Evolutionary conservation across 495 filamentous ascomycete genomes (phyloP), one percentile per base, ranked within the genome.

Genomic region (Penicillium antarcticum): DNA sequence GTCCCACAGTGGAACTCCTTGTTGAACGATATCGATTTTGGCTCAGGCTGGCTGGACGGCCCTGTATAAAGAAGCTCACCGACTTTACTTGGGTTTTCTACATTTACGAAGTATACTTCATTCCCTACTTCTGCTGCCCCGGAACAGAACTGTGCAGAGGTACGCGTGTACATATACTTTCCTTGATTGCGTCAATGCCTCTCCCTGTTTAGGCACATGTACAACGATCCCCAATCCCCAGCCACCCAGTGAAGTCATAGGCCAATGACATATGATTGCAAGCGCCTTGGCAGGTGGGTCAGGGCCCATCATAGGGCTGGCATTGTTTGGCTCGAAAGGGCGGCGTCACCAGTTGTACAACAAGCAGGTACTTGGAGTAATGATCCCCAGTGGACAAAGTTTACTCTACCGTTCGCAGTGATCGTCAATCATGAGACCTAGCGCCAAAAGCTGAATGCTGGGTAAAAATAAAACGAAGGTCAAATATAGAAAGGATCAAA

Each of bases 1-100:
- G 55, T 44, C 7, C 60, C 55, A 24, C 60, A 66, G 52, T 63
- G 63, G 63, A 66, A 58, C 42, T 51, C 55, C 17, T 43, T 63
- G 38, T 37, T 61, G 23, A 55, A 61, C 10, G 57, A 61, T 47
- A 58, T 55, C 7, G 53, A 61, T 51, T 60, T 52, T 23, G 56
- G 42, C 31, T 23, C 52, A 29, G 26, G 26, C 24, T 38, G 42
- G 33, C 12, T 46, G 47, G n/a, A 49, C 16, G 17, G 24, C n/a
- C 5, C 32, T 34, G 12, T 33, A 9, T 24, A 41, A 21, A 42
- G 5, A 29, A 29, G 26, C 26, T 41, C 37, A 29, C 26, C 26
- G 5, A 29, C 26, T 29, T 29, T 29, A 29, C 26, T 29, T 29
- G 8, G 26, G 26, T 29, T 4, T 29, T 29, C 26, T 29, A 29